phyloP scores from a whole-genome alignment of 1,139 yeast genomes.

The Yamadazyma triangularis region DNA sequence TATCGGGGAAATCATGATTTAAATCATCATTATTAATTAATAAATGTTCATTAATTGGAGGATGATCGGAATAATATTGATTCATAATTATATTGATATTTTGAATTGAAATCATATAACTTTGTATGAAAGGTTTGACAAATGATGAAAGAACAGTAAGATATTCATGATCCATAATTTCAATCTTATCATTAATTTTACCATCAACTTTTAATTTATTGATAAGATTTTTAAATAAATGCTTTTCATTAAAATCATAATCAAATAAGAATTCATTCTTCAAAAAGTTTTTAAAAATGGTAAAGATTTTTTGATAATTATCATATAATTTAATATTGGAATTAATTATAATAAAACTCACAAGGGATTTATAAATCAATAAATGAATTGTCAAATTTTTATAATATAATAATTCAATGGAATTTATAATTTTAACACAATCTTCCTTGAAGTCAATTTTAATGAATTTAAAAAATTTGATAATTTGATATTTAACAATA shows the following conservation, averaged over 20 bases:
- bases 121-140: conserved; percentile 38
- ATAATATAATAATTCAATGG: conserved; percentile 42
- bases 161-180: conserved; percentile 20
- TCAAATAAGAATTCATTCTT: conserved; percentile 46
- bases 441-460: conserved; percentile 25
- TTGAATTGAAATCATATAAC: conserved; percentile 31
- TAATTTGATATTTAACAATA: conserved; percentile 25
- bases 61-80: conserved; percentile 5
- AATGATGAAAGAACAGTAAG: conserved; percentile 25
- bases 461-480: conserved; percentile 32
- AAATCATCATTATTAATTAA: conserved; percentile 23
- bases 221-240: conserved; percentile 27
- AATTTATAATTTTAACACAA: conserved; percentile 24
- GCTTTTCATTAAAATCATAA: conserved; percentile 31
- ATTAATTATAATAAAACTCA: conserved; percentile 25
- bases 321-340: conserved; percentile 9
- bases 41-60: conserved; percentile 11
- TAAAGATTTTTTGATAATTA: conserved; percentile 24
- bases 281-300: conserved; percentile 36
- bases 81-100: conserved; percentile 15
- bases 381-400: conserved; percentile 41
- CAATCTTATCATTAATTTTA: conserved; percentile 17
- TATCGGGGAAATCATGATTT: conserved; percentile 30
- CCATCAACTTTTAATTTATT: conserved; percentile 19
- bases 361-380: conserved; percentile 35